phyloP scores from a whole-genome alignment of 768 basidiomycete species.

The Cystofilobasidium capitatum region DNA sequence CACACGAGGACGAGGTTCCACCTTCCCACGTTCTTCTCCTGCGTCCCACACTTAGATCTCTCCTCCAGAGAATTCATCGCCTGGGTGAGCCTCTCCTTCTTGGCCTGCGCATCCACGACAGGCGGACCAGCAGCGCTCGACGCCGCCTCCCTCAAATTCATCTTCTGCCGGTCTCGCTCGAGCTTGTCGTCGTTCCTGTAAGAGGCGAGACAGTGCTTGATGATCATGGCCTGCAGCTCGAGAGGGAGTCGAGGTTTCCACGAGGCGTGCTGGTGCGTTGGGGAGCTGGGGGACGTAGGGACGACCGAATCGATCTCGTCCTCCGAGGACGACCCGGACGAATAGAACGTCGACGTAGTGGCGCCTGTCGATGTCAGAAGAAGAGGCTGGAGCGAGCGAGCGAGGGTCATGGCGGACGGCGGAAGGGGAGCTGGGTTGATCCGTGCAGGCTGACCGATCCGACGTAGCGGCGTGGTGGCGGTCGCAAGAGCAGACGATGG shows the following conservation, averaged over 20 bases:
- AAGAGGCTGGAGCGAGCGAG: background rate
- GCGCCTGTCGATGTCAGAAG: no score
- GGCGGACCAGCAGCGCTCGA: background rate
- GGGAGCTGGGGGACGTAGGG: background rate
- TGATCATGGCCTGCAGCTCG: slow-evolving; percentile 19
- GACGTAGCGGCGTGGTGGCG: no score
- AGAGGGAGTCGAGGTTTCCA: slow-evolving; percentile 18
- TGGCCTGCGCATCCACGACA: no score
- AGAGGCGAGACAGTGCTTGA: slow-evolving; percentile 10
- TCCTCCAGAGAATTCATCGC: slow-evolving; percentile 1
- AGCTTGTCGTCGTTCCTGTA: slow-evolving; percentile 17
- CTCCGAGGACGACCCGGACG: background rate
- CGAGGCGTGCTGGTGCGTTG: background rate
- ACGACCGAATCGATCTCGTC: background rate
- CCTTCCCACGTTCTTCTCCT: no score
- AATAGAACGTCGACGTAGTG: background rate
- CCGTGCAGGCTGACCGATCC: no score
- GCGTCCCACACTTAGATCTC: no score
- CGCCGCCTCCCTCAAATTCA: background rate
- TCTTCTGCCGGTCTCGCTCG: background rate
- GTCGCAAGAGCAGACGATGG: no score
- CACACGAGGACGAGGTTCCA: slow-evolving; percentile 17
- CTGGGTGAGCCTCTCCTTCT: background rate
- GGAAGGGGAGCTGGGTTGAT: no score
- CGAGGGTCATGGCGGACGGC: background rate